Evolutionary conservation across 352 stramenopile species (phyloP).

Genomic region (Globisporangium paddicum): DNA sequence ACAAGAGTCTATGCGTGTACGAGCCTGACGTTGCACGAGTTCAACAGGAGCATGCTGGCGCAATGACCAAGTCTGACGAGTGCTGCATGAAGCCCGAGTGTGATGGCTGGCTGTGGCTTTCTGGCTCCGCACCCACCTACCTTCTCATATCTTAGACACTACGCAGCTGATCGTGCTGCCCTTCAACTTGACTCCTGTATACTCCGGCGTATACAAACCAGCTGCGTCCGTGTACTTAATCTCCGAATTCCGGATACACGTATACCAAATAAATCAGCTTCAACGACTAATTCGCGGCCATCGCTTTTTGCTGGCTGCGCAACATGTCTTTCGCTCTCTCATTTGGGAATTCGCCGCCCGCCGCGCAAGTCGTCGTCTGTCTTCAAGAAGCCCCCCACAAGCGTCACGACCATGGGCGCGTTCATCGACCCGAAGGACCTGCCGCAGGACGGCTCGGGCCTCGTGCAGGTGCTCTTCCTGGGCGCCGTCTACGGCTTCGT

Average conservation of each 20-base stretch:
- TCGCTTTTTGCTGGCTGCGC: background rate
- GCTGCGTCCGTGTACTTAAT: too few relatives aligned
- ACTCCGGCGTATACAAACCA: background rate
- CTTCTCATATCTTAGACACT: too few relatives aligned
- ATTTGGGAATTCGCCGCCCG: constrained; percentile 12
- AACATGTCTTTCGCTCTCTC: background rate
- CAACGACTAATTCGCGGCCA: background rate
- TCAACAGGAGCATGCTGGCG: too few relatives aligned
- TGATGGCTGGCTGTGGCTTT: too few relatives aligned
- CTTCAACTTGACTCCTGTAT: background rate
- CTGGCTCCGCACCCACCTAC: too few relatives aligned
- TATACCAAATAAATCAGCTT: background rate
- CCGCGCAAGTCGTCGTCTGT: background rate
- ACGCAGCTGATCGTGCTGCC: background rate
- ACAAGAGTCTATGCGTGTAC: too few relatives aligned
- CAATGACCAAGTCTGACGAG: too few relatives aligned
- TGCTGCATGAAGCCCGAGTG: too few relatives aligned
- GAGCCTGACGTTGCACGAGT: too few relatives aligned
- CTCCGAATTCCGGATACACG: background rate
- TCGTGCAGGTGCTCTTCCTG: constrained; percentile 93
- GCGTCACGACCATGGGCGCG: constrained; percentile 1
- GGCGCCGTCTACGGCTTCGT: constrained; percentile 96
- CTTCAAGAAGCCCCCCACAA: constrained; percentile 4
- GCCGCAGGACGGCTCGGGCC: constrained; percentile 65
- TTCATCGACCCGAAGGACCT: constrained; percentile 90